Base-by-base conservation (phyloP, 2,329 filamentous ascomycete genomes). In the Beauveria varroae region DNA sequence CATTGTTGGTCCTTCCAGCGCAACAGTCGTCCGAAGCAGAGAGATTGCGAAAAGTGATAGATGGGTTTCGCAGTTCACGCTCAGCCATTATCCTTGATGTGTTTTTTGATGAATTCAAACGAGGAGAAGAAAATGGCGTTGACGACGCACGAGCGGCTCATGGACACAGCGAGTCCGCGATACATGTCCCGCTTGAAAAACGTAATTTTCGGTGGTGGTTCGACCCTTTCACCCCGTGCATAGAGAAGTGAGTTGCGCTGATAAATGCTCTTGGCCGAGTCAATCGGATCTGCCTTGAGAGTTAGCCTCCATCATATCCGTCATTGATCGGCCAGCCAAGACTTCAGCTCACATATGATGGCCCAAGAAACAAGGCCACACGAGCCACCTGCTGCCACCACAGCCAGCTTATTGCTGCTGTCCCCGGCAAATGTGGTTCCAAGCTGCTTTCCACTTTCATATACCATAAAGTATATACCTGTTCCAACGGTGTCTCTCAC, bases 41-140 rank as follows among this genome's bases (percentile, higher is more conserved):
- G 3, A 51, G 10, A 37, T 5, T 18, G 14, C 12, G 30, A 20
- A 16, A 7, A 52, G n/a, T 1, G 18, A 16, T 22, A 20, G 30
- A 22, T 1, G 16, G 12, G 2, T 30, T 12, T 2, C 10, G 8
- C 18, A 5, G 20, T 4, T 18, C 20, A 16, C 7, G 8, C 49
- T 62, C n/a, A 60, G 41, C 57, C 65, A 83, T 74, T 10, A 76
- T 73, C 69, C 82, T 62, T 81, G 73, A 86, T 84, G 65, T 80
- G 79, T 72, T 86, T 87, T 77, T 95, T 95, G 68, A 90, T 82
- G 68, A 91, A 87, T 75, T 96, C 91, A 71, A 95, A 96, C 44
- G 87, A 88, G 49, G 89, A 92, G 76, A 96, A 96, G 80, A 96
- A 96, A 68, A 96, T 89, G 66, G 90, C 90, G 72, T 96, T 96